A percentile compares a stretch with the other conserved stretches of the same genome.
These are phyloP conservation scores for Colletotrichum camelliae DNA, from an alignment of 2,329 filamentous ascomycete species.

Conservation along the genomic window DNA sequence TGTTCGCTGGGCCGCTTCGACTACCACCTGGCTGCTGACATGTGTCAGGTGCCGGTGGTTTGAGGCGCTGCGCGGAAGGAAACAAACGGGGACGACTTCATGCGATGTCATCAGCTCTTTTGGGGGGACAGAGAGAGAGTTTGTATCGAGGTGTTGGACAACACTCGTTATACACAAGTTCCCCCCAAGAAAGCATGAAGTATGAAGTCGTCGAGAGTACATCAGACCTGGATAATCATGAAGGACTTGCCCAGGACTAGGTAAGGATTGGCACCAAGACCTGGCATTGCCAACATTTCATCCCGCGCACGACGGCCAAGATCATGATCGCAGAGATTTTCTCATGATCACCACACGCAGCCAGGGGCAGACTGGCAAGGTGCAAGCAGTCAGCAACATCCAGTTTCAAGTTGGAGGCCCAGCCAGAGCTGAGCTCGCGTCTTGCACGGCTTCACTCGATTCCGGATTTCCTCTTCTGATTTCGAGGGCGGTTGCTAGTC, in stretches of 20 bases:
- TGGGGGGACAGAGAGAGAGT: rapidly evolving
- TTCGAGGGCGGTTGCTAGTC: background rate
- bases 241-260: rapidly evolving
- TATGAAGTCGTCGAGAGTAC: background rate
- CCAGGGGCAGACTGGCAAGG: background rate
- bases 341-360: background rate
- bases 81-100: slow-evolving; percentile 4
- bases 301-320: background rate
- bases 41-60: slow-evolving; percentile 12
- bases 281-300: background rate
- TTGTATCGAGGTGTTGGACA: background rate
- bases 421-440: background rate
- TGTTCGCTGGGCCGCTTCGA: background rate
- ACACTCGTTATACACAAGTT: rapidly evolving
- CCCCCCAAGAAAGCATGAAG: background rate
- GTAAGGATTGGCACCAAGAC: background rate
- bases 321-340: background rate
- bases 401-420: slow-evolving; percentile 2
- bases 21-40: background rate
- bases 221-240: background rate
- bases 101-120: background rate
- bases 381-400: background rate
- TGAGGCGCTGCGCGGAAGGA: background rate
- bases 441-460: background rate
- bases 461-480: slow-evolving; percentile 6